A percentile compares a stretch with the other conserved stretches of the same genome.
phyloP scores from a whole-genome alignment of 2,329 filamentous ascomycete genomes.

The Aspergillus felis region DNA sequence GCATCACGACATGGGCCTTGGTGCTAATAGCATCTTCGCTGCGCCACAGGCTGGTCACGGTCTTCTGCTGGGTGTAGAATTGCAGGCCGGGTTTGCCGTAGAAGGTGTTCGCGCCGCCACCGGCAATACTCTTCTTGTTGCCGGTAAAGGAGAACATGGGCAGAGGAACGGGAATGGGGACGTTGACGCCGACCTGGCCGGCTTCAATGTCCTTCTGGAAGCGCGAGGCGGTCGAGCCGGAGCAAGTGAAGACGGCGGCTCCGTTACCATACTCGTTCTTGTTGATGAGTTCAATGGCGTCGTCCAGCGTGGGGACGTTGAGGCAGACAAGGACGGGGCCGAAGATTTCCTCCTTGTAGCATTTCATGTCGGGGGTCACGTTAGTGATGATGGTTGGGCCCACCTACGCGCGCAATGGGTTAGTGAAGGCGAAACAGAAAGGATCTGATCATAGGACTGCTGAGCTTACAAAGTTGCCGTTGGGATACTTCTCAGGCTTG shows the following conservation, averaged over 20 bases:
- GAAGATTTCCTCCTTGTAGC: slow-evolving; percentile 65
- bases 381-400: slow-evolving; percentile 63
- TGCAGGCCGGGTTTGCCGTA: slow-evolving; percentile 89
- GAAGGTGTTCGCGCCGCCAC: slow-evolving; percentile 88
- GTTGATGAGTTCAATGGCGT: slow-evolving; percentile 62
- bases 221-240: slow-evolving; percentile 55
- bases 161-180: slow-evolving; percentile 60
- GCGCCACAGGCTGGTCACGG: slow-evolving; percentile 88
- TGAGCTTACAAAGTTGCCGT: slow-evolving; percentile 61
- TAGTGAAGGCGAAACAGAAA: neutral
- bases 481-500: slow-evolving; percentile 61
- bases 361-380: slow-evolving; percentile 62
- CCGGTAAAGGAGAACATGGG: slow-evolving; percentile 64
- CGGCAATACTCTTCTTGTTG: slow-evolving; percentile 86
- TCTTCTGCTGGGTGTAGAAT: slow-evolving; percentile 98
- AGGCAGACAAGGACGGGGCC: slow-evolving; percentile 63
- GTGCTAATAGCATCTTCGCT: slow-evolving; percentile 77
- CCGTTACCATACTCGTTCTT: slow-evolving; percentile 65
- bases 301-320: slow-evolving; percentile 57
- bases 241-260: slow-evolving; percentile 62
- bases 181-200: slow-evolving; percentile 64
- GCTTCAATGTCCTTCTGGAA: slow-evolving; percentile 66
- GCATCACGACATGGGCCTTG: slow-evolving; percentile 88
- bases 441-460: neutral
- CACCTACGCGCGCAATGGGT: slow-evolving; percentile 38